Conservation (phyloP, 192 early-diverging fungal species). For the Jimgerdemannia flammicorona region DNA sequence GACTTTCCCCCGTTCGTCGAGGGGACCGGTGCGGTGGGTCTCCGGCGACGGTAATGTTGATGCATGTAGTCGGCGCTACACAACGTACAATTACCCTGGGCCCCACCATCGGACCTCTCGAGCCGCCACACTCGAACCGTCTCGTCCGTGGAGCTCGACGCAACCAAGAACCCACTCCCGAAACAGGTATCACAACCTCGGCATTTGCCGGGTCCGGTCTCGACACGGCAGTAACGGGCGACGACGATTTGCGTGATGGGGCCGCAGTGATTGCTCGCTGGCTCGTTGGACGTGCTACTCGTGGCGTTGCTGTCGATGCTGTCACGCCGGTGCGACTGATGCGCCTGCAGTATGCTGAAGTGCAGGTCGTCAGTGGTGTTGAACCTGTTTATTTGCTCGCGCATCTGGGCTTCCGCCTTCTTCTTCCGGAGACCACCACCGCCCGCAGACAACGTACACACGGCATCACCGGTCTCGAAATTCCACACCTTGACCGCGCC, state of each 20-base stretch:
- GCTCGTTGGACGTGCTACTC: not conserved
- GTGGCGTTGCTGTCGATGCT: not conserved
- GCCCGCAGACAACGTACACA: constrained; percentile 17
- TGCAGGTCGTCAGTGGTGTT: not conserved
- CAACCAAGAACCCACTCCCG: constrained; percentile 26
- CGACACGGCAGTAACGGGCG: constrained; percentile 23
- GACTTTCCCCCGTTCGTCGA: not conserved
- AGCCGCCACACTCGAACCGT: constrained; percentile 26
- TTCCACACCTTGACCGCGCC: constrained; percentile 27
- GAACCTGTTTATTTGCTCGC: constrained; percentile 1
- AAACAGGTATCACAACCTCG: constrained; percentile 22
- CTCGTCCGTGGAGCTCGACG: constrained; percentile 20
- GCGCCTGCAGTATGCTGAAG: not conserved
- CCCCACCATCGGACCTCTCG: constrained; percentile 10
- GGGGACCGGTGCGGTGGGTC: too few species aligned
- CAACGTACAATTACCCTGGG: constrained; percentile 6
- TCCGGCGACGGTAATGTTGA: not conserved
- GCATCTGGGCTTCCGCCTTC: not conserved
- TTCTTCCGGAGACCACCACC: not conserved
- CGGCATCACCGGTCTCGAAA: constrained; percentile 17
- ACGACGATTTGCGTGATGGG: constrained; percentile 17
- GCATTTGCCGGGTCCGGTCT: constrained; percentile 12
- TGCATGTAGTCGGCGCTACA: constrained; percentile 14
- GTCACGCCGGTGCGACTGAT: not conserved
- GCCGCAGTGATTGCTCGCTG: constrained; percentile 11